Conservation (phyloP, 1,284 basidiomycete genomes). For the Papiliotrema fonsecae region DNA sequence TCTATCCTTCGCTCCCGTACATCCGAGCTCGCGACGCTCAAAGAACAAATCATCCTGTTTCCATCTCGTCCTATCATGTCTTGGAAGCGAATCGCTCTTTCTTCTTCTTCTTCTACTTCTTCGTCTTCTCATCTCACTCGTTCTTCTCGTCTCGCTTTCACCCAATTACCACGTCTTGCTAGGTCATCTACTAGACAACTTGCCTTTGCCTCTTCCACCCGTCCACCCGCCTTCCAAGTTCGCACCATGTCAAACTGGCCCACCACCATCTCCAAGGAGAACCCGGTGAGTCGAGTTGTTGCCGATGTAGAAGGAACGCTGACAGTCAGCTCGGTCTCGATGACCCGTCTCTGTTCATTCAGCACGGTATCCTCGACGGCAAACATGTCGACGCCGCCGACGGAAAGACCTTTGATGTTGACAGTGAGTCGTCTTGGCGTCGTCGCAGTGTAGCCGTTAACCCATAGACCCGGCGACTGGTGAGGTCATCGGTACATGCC, state of each 20-base stretch:
- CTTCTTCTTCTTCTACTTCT: too few relatives aligned
- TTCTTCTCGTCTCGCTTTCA: too few relatives aligned
- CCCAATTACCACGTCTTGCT: too few relatives aligned
- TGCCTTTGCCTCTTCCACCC: too few relatives aligned
- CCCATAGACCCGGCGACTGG: slow-evolving; percentile 73
- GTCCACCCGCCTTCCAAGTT: too few relatives aligned
- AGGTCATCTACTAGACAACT: too few relatives aligned
- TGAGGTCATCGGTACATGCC: slow-evolving; percentile 70
- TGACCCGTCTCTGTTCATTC: slow-evolving; percentile 67
- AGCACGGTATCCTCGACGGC: slow-evolving; percentile 72
- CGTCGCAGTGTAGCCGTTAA: not conserved
- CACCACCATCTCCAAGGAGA: slow-evolving; percentile 37
- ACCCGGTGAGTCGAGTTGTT: slow-evolving; percentile 27
- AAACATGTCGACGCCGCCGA: slow-evolving; percentile 74
- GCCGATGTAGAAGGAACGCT: not conserved
- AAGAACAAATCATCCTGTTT: too few relatives aligned
- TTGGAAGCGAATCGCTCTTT: too few relatives aligned
- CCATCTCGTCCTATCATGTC: too few relatives aligned
- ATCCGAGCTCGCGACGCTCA: too few relatives aligned
- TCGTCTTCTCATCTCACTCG: too few relatives aligned
- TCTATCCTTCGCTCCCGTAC: too few relatives aligned
- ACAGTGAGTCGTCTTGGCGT: slow-evolving; percentile 55
- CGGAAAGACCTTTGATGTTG: slow-evolving; percentile 66
- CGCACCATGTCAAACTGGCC: slow-evolving; percentile 38
- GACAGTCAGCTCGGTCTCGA: slow-evolving; percentile 54